Percentiles rank a stretch among this genome's conserved stretches.
phyloP scores from a whole-genome alignment of 176 grass and related monocot genomes.

The Bromus sterilis region DNA sequence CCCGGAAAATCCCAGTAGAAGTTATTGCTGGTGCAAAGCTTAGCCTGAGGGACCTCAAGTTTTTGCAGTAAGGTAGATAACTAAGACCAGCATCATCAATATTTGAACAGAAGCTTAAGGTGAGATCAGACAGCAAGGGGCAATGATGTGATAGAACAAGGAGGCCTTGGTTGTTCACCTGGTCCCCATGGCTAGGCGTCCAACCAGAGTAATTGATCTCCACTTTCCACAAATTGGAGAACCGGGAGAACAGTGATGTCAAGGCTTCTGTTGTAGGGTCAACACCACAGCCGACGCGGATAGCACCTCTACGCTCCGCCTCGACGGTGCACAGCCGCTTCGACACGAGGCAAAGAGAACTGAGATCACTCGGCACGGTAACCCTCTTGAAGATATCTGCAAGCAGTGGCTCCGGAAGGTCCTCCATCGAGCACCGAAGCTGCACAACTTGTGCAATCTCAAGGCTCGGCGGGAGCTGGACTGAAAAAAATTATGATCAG shows the following conservation, averaged over 20 bases:
- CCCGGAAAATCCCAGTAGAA: slow-evolving; percentile 49
- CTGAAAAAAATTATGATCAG: background rate
- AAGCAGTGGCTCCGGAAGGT: slow-evolving; percentile 49
- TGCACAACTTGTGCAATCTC: background rate
- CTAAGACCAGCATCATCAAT: slow-evolving; percentile 38
- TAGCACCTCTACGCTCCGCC: slow-evolving; percentile 32
- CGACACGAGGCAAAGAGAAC: slow-evolving; percentile 50
- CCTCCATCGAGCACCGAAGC: slow-evolving; percentile 30
- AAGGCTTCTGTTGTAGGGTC: slow-evolving; percentile 43
- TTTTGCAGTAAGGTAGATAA: slow-evolving; percentile 39
- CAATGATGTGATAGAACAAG: slow-evolving; percentile 38
- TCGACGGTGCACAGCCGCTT: slow-evolving; percentile 39
- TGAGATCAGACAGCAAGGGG: slow-evolving; percentile 29
- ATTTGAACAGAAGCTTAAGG: slow-evolving; percentile 57
- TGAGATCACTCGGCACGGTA: slow-evolving; percentile 29
- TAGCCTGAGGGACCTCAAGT: slow-evolving; percentile 42
- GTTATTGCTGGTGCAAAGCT: slow-evolving; percentile 31
- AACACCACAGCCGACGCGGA: slow-evolving; percentile 39
- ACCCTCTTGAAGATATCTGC: slow-evolving; percentile 62
- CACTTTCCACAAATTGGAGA: slow-evolving; percentile 50
- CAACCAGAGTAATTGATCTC: slow-evolving; percentile 61
- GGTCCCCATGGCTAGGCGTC: slow-evolving; percentile 19
- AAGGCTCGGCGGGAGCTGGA: background rate
- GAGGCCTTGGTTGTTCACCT: slow-evolving; percentile 51
- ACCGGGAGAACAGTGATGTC: slow-evolving; percentile 27